A percentile compares a stretch with the other conserved stretches of the same genome.
phyloP scores from a whole-genome alignment of 176 grass and related monocot genomes.

The Raddia guianensis region DNA sequence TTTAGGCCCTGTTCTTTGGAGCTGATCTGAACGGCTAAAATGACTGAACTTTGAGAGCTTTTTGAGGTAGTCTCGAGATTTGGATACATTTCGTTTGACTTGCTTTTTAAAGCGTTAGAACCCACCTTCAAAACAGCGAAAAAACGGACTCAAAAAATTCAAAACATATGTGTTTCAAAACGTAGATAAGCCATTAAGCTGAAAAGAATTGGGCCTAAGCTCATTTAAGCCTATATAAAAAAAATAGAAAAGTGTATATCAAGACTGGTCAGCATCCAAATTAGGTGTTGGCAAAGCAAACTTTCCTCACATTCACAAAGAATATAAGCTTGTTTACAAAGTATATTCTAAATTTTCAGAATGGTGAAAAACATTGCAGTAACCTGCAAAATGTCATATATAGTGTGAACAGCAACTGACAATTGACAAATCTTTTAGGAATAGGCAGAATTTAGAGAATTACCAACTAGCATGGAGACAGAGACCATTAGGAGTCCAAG shows the following conservation, averaged over 20 bases:
- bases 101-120: no score
- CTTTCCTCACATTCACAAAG: not conserved
- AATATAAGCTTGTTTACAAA: not conserved
- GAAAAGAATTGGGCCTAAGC: no score
- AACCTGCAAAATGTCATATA: not conserved
- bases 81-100: no score
- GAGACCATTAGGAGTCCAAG: slow-evolving; percentile 86
- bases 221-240: slow-evolving; percentile 6
- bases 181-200: no score
- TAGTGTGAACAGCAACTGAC: not conserved
- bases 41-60: no score
- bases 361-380: slow-evolving; percentile 16
- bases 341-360: not conserved
- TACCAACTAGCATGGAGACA: slow-evolving; percentile 85
- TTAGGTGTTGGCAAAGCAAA: slow-evolving; percentile 7
- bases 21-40: no score
- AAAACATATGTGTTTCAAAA: no score
- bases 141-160: no score
- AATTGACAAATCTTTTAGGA: not conserved
- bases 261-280: not conserved
- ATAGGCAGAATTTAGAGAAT: slow-evolving; percentile 31
- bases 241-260: not conserved
- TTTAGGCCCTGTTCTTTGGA: no score
- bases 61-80: no score
- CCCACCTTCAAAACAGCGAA: no score